Percentiles rank a stretch among this genome's conserved stretches.
phyloP scores from a whole-genome alignment of 2,329 filamentous ascomycete species.

The Ramularia endophylla region DNA sequence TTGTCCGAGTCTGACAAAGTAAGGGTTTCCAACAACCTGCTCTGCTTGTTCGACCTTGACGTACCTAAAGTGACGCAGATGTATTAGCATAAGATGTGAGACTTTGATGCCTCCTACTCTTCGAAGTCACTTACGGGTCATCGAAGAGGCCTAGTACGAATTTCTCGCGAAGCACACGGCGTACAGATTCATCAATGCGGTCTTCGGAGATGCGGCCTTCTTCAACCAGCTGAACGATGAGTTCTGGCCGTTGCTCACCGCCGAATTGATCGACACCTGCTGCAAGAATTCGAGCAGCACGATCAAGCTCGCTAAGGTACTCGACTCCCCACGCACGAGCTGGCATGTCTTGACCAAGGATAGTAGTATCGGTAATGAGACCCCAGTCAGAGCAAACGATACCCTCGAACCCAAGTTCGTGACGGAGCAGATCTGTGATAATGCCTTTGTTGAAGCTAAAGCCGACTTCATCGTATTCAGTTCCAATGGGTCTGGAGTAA shows the following conservation, averaged over 20 bases:
- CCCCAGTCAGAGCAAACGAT: slow-evolving; percentile 52
- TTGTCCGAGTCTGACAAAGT: slow-evolving; percentile 36
- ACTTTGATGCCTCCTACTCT: too few relatives aligned
- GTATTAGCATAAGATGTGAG: too few relatives aligned
- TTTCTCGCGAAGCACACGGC: slow-evolving; percentile 45
- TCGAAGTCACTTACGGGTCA: too few relatives aligned
- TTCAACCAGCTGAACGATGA: slow-evolving; percentile 44
- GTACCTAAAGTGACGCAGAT: too few relatives aligned
- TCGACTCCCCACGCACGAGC: slow-evolving; percentile 49
- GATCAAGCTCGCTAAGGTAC: slow-evolving; percentile 38
- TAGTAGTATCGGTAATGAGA: slow-evolving; percentile 42
- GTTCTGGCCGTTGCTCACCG: slow-evolving; percentile 44
- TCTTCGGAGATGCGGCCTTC: slow-evolving; percentile 38
- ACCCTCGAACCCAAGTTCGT: slow-evolving; percentile 46
- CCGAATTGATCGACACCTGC: slow-evolving; percentile 51
- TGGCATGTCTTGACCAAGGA: slow-evolving; percentile 42
- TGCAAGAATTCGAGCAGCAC: slow-evolving; percentile 41
- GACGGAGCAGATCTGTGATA: slow-evolving; percentile 44
- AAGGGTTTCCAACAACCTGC: slow-evolving; percentile 39
- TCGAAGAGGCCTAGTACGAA: slow-evolving; percentile 50
- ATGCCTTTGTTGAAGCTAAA: slow-evolving; percentile 49
- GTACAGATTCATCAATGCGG: slow-evolving; percentile 43
- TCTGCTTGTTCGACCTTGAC: slow-evolving; percentile 41
- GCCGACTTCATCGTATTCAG: slow-evolving; percentile 42
- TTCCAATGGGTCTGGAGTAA: slow-evolving; percentile 45